Percentiles rank a stretch among this genome's conserved stretches.
Evolutionary conservation across 192 early-diverging fungal genomes (phyloP).

Genomic region (Phlyctochytrium planicorne): DNA sequence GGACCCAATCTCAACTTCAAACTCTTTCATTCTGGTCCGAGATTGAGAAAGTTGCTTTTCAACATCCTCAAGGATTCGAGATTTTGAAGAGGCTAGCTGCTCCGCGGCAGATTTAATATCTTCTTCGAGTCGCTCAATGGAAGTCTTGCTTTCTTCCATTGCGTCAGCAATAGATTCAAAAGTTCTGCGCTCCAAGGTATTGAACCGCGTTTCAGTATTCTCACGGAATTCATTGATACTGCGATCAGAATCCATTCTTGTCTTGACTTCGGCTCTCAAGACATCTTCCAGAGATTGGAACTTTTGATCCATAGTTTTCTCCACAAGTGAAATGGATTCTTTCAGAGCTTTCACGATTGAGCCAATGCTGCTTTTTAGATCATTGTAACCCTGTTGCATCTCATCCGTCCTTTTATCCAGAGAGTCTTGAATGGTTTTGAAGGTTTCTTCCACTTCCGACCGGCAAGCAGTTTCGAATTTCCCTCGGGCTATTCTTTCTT

Average conservation of each 20-base stretch:
- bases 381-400: slow-evolving; percentile 16
- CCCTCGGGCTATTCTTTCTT: slow-evolving; percentile 18
- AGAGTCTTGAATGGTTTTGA: slow-evolving; percentile 25
- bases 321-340: slow-evolving; percentile 31
- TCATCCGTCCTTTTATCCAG: slow-evolving; percentile 30
- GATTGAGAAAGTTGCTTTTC: slow-evolving; percentile 35
- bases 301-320: slow-evolving; percentile 28
- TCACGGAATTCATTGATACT: slow-evolving; percentile 4
- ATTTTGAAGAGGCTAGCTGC: slow-evolving; percentile 32
- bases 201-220: background rate
- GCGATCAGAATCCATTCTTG: slow-evolving; percentile 32
- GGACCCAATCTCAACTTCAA: slow-evolving; percentile 22
- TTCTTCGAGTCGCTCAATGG: slow-evolving; percentile 10
- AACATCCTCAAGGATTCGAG: slow-evolving; percentile 35
- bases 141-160: slow-evolving; percentile 20
- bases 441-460: slow-evolving; percentile 29
- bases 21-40: slow-evolving; percentile 32
- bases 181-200: slow-evolving; percentile 9
- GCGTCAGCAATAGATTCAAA: slow-evolving; percentile 24
- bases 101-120: slow-evolving; percentile 31
- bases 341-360: slow-evolving; percentile 33
- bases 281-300: slow-evolving; percentile 36
- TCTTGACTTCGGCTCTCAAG: slow-evolving; percentile 39
- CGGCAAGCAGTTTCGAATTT: slow-evolving; percentile 31
- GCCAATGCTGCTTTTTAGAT: slow-evolving; percentile 17